Base-by-base conservation (phyloP, 768 basidiomycete species). In the Roridomyces roridus region DNA sequence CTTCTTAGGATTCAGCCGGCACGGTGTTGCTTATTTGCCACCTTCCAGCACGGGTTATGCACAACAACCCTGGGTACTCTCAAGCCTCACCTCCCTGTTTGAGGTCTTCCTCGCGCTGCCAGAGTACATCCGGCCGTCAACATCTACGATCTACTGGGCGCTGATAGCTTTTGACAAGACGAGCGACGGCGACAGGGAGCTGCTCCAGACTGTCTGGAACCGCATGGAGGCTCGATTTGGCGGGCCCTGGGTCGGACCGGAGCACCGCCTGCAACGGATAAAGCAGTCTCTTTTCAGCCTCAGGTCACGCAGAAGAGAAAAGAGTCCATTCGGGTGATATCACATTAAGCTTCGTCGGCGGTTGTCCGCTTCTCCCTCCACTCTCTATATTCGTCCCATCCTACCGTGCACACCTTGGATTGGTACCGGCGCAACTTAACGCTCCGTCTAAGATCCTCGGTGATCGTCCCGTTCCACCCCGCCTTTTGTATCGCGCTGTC, bases 401-500 rank as follows among this genome's bases (percentile, higher is more conserved):
- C 76, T 17, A 88, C 88, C 20, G 75, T 73, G 70, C 82, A 87
- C 68, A 80, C 81, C 57, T 81, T 84, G 70, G 89, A 91, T 74
- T 94, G 93, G 71, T 94, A 96, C 68, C 93, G 75, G 55, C 89
- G 83, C 64, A 96, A 80, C 68, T 80, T 87, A 64, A 94, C 73
- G 67, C 85, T 86, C 63, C 90, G 79, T 44, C 93, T 80, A 46
- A 94, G 72, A 64, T 91, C 91, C 69, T 96, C 94, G 0, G 87
- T 91, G 65, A 96, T 91, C 46, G 72, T 72, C 1, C 92, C 93
- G 53, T 71, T 83, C 89, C 90, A 98, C 4, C 95, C 97, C 4
- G 96, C 92, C 74, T 99, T 99, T 60, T 85, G 84, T 61, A 98
- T 94, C 25, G 95, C 94, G 65, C 88, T 94, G 64, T 96, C 88